phyloP scores from a whole-genome alignment of 306 rosid genomes.

The Castanea sativa region DNA sequence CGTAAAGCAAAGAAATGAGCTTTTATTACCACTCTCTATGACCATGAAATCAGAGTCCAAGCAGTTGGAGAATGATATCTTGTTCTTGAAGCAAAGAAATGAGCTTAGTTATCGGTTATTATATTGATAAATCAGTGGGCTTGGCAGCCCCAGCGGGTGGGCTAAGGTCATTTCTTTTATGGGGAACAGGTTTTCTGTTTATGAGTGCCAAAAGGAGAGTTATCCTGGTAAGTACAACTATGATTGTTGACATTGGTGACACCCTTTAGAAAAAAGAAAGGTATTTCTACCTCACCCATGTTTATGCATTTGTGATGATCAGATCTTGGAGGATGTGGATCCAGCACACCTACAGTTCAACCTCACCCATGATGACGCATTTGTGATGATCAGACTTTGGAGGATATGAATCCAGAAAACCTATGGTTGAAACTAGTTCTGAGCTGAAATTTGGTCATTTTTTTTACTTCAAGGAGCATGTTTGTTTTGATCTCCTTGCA shows the following conservation, averaged over 20 bases:
- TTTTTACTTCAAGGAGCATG: background rate
- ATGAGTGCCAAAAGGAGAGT: background rate
- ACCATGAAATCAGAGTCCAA: conserved; percentile 55
- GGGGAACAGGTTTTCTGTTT: background rate
- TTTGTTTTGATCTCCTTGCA: background rate
- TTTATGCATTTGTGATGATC: background rate
- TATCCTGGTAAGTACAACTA: background rate
- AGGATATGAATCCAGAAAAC: background rate
- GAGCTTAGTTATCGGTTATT: conserved; percentile 18
- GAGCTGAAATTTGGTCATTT: background rate
- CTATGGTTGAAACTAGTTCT: background rate
- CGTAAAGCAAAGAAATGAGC: conserved; percentile 50
- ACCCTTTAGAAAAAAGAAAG: background rate
- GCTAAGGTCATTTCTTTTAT: background rate
- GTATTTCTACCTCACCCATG: background rate
- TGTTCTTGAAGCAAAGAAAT: conserved; percentile 75
- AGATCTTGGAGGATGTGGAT: background rate
- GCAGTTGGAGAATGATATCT: conserved; percentile 88
- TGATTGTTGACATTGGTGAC: background rate
- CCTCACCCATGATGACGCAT: background rate
- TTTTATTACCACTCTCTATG: conserved; percentile 24
- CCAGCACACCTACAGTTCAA: background rate
- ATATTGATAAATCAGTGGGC: conserved; percentile 15
- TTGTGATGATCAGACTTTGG: background rate
- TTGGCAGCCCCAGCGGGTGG: background rate